Conservation (phyloP, 139 green algal genomes). For the Ettlia oleoabundans region DNA sequence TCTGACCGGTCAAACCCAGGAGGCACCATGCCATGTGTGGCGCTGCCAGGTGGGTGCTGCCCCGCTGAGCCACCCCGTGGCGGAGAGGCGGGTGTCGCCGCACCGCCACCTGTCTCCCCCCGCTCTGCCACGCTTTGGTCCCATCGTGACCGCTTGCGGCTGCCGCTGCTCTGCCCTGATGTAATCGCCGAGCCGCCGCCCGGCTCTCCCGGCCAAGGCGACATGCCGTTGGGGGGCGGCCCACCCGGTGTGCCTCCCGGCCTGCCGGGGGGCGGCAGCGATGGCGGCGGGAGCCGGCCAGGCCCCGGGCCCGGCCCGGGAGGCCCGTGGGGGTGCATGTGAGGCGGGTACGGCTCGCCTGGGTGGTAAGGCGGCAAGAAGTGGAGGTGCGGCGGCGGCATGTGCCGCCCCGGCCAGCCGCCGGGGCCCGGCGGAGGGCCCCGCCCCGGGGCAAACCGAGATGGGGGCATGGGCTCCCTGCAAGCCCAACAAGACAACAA, state of each 20-base stretch:
- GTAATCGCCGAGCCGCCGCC: neutral
- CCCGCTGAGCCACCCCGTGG: neutral
- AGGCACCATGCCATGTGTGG: neutral
- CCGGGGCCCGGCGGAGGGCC: neutral
- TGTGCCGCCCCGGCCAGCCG: neutral
- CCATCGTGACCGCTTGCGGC: conserved; percentile 19
- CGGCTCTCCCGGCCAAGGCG: too few relatives aligned
- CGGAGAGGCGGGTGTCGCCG: neutral
- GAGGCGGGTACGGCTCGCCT: neutral
- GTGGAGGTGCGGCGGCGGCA: neutral
- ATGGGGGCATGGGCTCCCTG: conserved; percentile 17
- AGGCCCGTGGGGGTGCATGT: too few relatives aligned
- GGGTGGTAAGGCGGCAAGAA: neutral
- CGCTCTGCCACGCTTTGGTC: neutral
- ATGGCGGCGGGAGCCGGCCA: too few relatives aligned
- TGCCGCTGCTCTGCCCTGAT: neutral
- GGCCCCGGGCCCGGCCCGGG: too few relatives aligned
- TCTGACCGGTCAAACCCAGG: neutral
- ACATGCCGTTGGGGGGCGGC: too few relatives aligned
- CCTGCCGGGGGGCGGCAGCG: neutral
- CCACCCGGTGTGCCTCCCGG: neutral
- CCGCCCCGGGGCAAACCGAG: neutral
- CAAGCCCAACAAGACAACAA: neutral
- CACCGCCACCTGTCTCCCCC: neutral
- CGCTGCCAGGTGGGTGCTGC: too few relatives aligned